phyloP scores from a whole-genome alignment of 2,329 filamentous ascomycete species.

The Pseudopithomyces chartarum region DNA sequence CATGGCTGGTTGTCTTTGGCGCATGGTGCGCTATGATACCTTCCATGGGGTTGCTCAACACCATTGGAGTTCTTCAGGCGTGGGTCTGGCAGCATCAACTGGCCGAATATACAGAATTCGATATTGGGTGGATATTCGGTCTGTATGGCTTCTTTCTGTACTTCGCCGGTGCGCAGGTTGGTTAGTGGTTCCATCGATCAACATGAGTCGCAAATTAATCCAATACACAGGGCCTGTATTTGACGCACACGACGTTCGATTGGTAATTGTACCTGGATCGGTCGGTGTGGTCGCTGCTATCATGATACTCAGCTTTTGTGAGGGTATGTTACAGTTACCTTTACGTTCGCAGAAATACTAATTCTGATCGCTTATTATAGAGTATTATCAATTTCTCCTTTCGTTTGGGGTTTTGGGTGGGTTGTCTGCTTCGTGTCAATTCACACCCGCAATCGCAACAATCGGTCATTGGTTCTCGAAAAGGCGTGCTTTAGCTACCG shows the following conservation, averaged over 20 bases:
- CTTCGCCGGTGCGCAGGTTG: constrained; percentile 39
- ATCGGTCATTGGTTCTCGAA: constrained; percentile 49
- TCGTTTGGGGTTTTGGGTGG: constrained; percentile 51
- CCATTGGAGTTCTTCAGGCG: constrained; percentile 45
- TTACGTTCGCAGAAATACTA: neutral
- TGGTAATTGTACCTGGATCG: constrained; percentile 36
- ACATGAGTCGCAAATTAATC: constrained; percentile 6
- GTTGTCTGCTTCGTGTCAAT: constrained; percentile 46
- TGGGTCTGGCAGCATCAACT: constrained; percentile 47
- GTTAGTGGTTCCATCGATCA: constrained; percentile 6
- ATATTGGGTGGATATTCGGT: constrained; percentile 50
- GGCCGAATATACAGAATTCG: constrained; percentile 37
- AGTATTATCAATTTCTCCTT: constrained; percentile 52
- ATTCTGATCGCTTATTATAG: constrained; percentile 9
- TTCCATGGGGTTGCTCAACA: constrained; percentile 49
- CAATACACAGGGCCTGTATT: constrained; percentile 41
- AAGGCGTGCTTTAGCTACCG: constrained; percentile 46
- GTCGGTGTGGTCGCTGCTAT: constrained; percentile 35
- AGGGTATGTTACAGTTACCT: constrained; percentile 6
- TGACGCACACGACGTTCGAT: constrained; percentile 41
- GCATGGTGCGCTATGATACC: constrained; percentile 48
- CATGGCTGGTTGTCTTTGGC: constrained; percentile 51
- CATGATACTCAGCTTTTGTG: constrained; percentile 37
- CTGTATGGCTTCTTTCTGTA: constrained; percentile 49
- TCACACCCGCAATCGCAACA: constrained; percentile 45